A percentile compares a stretch with the other conserved stretches of the same genome.
These are phyloP conservation scores for Fusarium longipes DNA, from an alignment of 2,329 filamentous ascomycete species.

Conservation along the genomic window DNA sequence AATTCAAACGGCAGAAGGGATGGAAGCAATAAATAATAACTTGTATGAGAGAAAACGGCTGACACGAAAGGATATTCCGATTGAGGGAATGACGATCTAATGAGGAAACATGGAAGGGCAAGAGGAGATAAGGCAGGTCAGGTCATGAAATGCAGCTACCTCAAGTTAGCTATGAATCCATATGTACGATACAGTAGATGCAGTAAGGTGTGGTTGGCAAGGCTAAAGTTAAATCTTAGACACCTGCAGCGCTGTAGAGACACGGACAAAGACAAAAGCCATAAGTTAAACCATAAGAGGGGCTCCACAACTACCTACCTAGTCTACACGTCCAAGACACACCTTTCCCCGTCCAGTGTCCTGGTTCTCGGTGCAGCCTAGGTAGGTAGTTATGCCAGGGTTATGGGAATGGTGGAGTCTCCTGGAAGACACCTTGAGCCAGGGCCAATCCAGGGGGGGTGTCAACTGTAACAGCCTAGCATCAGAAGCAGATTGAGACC, in stretches of 20 bases:
- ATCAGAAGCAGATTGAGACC: not conserved
- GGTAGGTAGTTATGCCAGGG: constrained; percentile 38
- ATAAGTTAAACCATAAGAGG: constrained; percentile 16
- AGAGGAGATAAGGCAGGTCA: constrained; percentile 26
- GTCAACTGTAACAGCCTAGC: constrained; percentile 15
- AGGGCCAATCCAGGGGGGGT: constrained; percentile 10
- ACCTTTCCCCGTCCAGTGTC: constrained; percentile 37
- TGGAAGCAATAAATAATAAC: constrained; percentile 1
- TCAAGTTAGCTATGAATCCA: constrained; percentile 9
- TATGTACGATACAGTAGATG: constrained; percentile 6
- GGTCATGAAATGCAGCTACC: constrained; percentile 8
- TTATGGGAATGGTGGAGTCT: constrained; percentile 35
- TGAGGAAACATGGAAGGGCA: constrained; percentile 31
- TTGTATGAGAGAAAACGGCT: constrained; percentile 3
- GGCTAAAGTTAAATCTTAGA: constrained; percentile 18
- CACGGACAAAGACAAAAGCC: constrained; percentile 5
- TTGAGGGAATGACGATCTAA: constrained; percentile 34
- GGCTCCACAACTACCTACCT: not conserved
- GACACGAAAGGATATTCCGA: not conserved
- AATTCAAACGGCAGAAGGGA: constrained; percentile 31
- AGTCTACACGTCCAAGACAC: not conserved
- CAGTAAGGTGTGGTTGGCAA: constrained; percentile 11
- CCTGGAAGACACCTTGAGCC: not conserved
- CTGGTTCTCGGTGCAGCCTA: constrained; percentile 45
- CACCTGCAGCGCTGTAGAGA: constrained; percentile 3